A percentile compares a stretch with the other conserved stretches of the same genome.
phyloP scores from a whole-genome alignment of 805 yeast species.

The Candida khao-thaluensis region DNA sequence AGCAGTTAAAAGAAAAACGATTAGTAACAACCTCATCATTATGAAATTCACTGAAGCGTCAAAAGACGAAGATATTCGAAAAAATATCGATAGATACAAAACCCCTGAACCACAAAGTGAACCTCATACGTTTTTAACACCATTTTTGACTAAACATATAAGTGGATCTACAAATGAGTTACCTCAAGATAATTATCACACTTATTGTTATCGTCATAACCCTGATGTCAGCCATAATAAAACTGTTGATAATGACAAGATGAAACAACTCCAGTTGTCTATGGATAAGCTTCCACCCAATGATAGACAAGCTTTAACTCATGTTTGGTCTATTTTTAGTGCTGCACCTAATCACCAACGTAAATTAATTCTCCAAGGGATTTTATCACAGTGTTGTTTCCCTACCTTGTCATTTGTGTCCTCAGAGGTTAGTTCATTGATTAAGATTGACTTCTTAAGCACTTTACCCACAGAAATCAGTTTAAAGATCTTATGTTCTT shows the following conservation, averaged over 20 bases:
- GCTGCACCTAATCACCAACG: conserved; percentile 73
- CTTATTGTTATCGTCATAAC: conserved; percentile 89
- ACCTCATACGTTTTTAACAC: conserved; percentile 33
- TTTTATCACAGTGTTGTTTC: conserved; percentile 87
- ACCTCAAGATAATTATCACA: conserved; percentile 54
- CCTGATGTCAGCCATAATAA: conserved; percentile 80
- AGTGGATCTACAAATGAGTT: conserved; percentile 34
- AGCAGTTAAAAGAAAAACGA: too few relatives aligned
- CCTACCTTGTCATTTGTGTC: conserved; percentile 89
- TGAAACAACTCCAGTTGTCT: conserved; percentile 60
- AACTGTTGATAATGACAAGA: conserved; percentile 59
- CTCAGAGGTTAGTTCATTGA: conserved; percentile 72
- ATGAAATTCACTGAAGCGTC: conserved; percentile 1
- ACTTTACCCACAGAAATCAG: conserved; percentile 85
- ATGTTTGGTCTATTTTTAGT: conserved; percentile 80
- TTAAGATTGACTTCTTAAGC: conserved; percentile 84
- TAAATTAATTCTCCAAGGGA: conserved; percentile 74
- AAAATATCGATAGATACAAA: conserved; percentile 1
- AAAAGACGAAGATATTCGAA: conserved; percentile 2
- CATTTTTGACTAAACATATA: conserved; percentile 41
- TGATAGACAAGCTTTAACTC: conserved; percentile 76
- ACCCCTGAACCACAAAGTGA: conserved; percentile 8
- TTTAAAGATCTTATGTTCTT: conserved; percentile 77
- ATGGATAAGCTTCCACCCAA: conserved; percentile 60
- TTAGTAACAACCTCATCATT: too few relatives aligned